Evolutionary conservation across 2,329 filamentous ascomycete genomes (phyloP), one percentile per base, ranked within the genome.

Genomic region (Apiospora hydei): DNA sequence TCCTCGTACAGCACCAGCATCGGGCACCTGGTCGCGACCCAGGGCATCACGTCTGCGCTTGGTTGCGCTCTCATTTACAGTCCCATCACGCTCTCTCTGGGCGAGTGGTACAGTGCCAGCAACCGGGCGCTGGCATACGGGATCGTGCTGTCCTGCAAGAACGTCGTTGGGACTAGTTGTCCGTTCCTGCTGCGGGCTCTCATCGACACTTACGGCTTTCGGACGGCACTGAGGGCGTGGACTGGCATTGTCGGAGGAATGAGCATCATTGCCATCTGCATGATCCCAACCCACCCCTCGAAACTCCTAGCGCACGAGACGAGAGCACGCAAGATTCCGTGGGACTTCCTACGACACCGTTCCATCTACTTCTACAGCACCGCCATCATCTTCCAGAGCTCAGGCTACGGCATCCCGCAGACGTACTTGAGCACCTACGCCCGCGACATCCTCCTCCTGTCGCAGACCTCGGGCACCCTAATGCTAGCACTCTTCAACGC

Each of bases 401-500:
- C 86, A 38, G 91, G 90, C 2, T 92, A 90, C 80, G 90, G 90
- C 73, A 82, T 92, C 16, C 91, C 90, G 1, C 87, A 88, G 2
- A 89, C 91, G 10, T 91, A 91, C 78, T 84, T 92, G 2, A 87
- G 87, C 0, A 86, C 85, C 0, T 92, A 91, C 74, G 89, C 89
- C 0, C 79, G 46, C 1, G 46, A 57, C 24, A 13, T 64, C 10
- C n/a, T 57, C 24, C 26, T 13, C 4, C 10, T 57, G 10, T 57
- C 68, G 18, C 44, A 69, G 16, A 26, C 30, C 47, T 51, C 38
- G 89, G 14, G 88, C 90, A 46, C 67, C 4, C 26, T 68, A n/a
- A 83, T 92, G 30, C 82, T 90, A 4, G 67, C 67, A 2, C 80
- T 91, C 26, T 83, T 91, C 80, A 92, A 92, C 2, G 89, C 91